Conservation (phyloP, 306 rosid genomes). For the Sesbania bispinosa region DNA sequence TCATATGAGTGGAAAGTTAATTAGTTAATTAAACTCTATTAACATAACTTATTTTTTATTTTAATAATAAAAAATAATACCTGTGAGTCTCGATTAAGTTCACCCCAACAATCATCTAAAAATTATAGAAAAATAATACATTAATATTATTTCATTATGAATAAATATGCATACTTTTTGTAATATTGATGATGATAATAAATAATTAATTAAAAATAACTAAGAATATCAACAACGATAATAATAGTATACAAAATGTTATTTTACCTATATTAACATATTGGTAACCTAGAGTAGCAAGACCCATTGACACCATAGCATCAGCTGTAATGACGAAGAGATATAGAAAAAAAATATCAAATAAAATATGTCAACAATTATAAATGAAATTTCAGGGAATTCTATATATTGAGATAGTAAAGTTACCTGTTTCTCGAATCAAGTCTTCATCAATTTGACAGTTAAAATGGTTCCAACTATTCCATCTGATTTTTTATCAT, state of each 20-base stretch:
- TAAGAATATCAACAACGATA: background rate
- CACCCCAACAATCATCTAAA: conserved; percentile 88
- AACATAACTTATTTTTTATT: background rate
- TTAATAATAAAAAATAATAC: conserved; percentile 21
- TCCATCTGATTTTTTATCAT: conserved; percentile 38
- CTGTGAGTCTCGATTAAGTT: conserved; percentile 53
- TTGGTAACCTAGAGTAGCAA: conserved; percentile 60
- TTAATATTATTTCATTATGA: background rate
- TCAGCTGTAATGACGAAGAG: conserved; percentile 43
- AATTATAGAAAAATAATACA: background rate
- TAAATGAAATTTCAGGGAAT: background rate
- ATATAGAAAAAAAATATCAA: background rate
- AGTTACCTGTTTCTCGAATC: conserved; percentile 62
- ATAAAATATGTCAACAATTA: background rate
- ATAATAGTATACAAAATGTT: background rate
- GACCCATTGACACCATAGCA: conserved; percentile 76
- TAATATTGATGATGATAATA: background rate
- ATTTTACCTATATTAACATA: conserved; percentile 61
- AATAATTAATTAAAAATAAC: background rate
- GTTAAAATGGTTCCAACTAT: conserved; percentile 78
- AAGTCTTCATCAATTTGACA: conserved; percentile 55
- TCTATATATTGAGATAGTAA: background rate
- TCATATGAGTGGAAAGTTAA: background rate
- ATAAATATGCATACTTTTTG: background rate
- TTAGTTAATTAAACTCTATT: background rate